A percentile compares a stretch with the other conserved stretches of the same genome.
These are phyloP conservation scores for Debaryomyces nepalensis DNA, from an alignment of 1,139 yeast genomes.

Conservation along the genomic window DNA sequence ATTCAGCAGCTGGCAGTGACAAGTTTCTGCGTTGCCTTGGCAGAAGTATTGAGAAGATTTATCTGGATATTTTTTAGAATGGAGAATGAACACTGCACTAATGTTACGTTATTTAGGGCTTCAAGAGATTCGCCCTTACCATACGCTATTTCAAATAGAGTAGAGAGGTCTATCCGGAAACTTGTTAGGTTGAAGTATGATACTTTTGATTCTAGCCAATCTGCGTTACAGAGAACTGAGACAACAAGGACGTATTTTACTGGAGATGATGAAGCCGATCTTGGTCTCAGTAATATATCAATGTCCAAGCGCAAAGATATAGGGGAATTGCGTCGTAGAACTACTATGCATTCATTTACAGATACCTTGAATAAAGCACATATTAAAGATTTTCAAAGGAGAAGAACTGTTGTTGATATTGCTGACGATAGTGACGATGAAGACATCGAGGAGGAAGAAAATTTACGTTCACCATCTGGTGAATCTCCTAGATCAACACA, in stretches of 20 bases:
- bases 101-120: constrained; percentile 82
- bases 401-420: constrained; percentile 39
- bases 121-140: constrained; percentile 88
- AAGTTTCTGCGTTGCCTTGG: constrained; percentile 79
- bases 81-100: constrained; percentile 94
- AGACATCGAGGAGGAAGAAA: not conserved
- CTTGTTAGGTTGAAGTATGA: constrained; percentile 42
- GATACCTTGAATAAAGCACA: constrained; percentile 77
- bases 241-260: not conserved
- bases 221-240: not conserved
- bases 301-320: constrained; percentile 15
- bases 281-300: constrained; percentile 16
- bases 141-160: constrained; percentile 53
- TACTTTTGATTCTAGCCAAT: not conserved
- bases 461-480: not conserved
- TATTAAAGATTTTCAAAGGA: constrained; percentile 84
- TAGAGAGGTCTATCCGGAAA: constrained; percentile 45
- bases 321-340: constrained; percentile 31
- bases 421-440: constrained; percentile 47
- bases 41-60: constrained; percentile 80
- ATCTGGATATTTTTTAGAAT: constrained; percentile 91
- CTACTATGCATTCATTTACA: constrained; percentile 53
- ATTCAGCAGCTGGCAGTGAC: constrained; percentile 92
- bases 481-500: not conserved
- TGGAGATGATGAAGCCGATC: constrained; percentile 20